These are phyloP conservation scores for Streptanthus diversifolius DNA, from an alignment of 345 rosid species.

Conservation along the genomic window DNA sequence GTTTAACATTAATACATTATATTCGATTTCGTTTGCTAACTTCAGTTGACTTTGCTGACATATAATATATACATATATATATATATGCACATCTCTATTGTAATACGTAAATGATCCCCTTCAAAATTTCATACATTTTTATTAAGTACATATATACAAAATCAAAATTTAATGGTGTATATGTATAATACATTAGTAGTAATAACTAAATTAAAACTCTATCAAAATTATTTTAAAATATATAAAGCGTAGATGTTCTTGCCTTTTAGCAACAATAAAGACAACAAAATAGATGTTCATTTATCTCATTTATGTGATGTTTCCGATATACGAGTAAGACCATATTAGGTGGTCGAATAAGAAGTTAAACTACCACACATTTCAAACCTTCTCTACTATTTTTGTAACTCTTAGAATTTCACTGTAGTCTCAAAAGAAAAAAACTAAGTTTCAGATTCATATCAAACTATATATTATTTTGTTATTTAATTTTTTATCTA, in stretches of 20 bases:
- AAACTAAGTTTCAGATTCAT: background rate
- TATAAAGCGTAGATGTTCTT: background rate
- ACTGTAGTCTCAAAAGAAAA: no score
- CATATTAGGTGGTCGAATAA: no score
- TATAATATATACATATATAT: background rate
- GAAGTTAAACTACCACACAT: no score
- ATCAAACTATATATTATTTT: background rate
- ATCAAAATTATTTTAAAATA: background rate
- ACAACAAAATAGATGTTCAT: no score
- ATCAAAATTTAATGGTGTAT: background rate
- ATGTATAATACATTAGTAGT: background rate
- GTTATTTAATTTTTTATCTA: background rate
- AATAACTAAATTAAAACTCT: no score
- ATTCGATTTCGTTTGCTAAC: constrained; percentile 2
- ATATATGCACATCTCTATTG: background rate
- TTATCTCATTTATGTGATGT: background rate
- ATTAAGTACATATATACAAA: background rate
- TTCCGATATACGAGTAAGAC: background rate
- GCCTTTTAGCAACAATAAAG: background rate
- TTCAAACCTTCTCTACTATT: no score
- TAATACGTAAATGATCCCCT: background rate
- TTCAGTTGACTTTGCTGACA: constrained; percentile 31
- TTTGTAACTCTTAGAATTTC: no score
- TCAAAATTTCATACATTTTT: background rate
- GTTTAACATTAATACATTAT: background rate